Percentiles rank a stretch among this genome's conserved stretches.
Conservation (phyloP, 2,329 filamentous ascomycete genomes). For the Septoria petroselini region DNA sequence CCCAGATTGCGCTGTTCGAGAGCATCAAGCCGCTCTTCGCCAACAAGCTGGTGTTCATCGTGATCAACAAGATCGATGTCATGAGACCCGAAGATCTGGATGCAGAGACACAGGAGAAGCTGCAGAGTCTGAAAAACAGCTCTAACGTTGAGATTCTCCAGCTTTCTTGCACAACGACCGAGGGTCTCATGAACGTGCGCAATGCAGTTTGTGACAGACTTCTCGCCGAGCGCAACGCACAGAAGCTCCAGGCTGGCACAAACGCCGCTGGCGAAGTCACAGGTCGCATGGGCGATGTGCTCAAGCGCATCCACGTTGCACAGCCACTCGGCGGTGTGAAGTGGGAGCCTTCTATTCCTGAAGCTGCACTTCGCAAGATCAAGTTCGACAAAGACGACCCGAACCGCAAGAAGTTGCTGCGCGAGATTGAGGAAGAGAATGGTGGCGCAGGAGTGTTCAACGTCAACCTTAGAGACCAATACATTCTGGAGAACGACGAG, state of each 20-base stretch:
- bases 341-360: conserved; percentile 75
- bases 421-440: conserved; percentile 85
- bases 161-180: conserved; percentile 89
- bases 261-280: conserved; percentile 72
- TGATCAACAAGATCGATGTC: conserved; percentile 98
- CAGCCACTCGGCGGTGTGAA: conserved; percentile 75
- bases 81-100: conserved; percentile 83
- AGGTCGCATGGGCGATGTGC: conserved; percentile 82
- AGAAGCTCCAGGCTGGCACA: conserved; percentile 88
- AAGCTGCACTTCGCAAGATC: conserved; percentile 72
- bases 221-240: conserved; percentile 85
- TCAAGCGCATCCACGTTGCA: conserved; percentile 95
- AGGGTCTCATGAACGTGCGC: conserved; percentile 91
- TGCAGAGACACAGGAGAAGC: conserved; percentile 68
- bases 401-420: conserved; percentile 74
- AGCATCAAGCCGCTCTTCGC: conserved; percentile 95
- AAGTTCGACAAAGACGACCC: conserved; percentile 91
- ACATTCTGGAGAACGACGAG: conserved; percentile 78
- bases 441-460: conserved; percentile 96
- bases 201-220: conserved; percentile 91
- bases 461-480: conserved; percentile 84
- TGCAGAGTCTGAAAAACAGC: conserved; percentile 77
- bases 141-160: conserved; percentile 91
- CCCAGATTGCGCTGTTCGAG: conserved; percentile 92
- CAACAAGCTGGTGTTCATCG: conserved; percentile 94